Conservation (phyloP, 495 filamentous ascomycete genomes). For the Hypomontagnella monticulosa region DNA sequence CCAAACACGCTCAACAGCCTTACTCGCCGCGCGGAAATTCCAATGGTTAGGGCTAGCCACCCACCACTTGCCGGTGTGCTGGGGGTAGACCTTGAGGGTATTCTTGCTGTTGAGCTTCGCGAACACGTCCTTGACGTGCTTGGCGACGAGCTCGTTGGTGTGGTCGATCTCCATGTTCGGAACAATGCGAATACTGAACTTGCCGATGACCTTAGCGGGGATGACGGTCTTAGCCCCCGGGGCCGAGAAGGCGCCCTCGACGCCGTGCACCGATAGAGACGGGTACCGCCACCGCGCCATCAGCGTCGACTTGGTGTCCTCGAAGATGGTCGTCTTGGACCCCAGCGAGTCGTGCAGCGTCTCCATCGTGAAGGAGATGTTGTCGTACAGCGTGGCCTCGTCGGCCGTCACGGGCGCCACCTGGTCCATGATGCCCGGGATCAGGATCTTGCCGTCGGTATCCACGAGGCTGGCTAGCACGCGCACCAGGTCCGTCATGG, state of each 20-base stretch:
- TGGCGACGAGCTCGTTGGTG: slow-evolving; percentile 84
- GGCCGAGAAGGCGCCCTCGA: slow-evolving; percentile 95
- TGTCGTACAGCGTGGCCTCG: slow-evolving; percentile 83
- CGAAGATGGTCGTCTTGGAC: slow-evolving; percentile 82
- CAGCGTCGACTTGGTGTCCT: slow-evolving; percentile 85
- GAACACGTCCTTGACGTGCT: slow-evolving; percentile 80
- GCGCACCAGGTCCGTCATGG: slow-evolving; percentile 94
- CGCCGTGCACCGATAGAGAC: slow-evolving; percentile 92
- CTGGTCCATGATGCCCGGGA: slow-evolving; percentile 88
- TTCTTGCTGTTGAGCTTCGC: slow-evolving; percentile 91
- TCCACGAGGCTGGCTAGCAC: slow-evolving; percentile 86
- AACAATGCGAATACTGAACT: slow-evolving; percentile 97
- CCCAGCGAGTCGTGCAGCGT: slow-evolving; percentile 92
- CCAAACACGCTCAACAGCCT: slow-evolving; percentile 93
- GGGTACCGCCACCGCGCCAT: slow-evolving; percentile 97
- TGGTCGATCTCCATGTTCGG: slow-evolving; percentile 94
- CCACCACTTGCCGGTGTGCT: slow-evolving; percentile 98
- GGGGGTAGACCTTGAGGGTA: slow-evolving; percentile 77
- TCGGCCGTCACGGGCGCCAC: slow-evolving; percentile 88
- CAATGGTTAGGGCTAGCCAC: slow-evolving; percentile 95
- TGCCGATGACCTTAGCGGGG: slow-evolving; percentile 94
- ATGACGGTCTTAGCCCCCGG: slow-evolving; percentile 98
- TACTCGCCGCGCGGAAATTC: slow-evolving; percentile 94
- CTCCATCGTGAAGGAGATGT: slow-evolving; percentile 94
- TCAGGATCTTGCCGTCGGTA: slow-evolving; percentile 85